Evolutionary conservation across 768 basidiomycete genomes (phyloP).

Genomic region (Suillus subaureus): DNA sequence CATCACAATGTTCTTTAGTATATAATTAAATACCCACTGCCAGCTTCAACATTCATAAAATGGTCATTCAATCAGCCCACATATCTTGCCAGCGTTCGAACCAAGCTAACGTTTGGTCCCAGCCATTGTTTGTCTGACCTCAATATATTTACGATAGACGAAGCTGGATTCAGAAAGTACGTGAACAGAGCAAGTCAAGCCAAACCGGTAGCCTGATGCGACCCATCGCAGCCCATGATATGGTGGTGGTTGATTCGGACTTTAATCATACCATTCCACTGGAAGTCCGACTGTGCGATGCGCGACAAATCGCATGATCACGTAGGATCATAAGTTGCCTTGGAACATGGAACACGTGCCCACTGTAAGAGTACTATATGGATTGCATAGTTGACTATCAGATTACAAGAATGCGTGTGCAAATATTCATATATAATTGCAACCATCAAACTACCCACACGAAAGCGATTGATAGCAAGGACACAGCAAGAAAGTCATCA

Average conservation of each 20-base stretch:
- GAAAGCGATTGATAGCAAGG: neutral
- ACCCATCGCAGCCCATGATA: neutral
- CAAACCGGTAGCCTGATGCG: neutral
- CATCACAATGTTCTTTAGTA: too few relatives aligned
- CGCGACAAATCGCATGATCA: neutral
- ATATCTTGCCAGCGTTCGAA: too few relatives aligned
- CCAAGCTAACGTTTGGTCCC: too few relatives aligned
- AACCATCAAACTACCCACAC: neutral
- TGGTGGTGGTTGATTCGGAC: neutral
- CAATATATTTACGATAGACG: too few relatives aligned
- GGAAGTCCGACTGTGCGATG: neutral
- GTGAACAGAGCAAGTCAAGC: neutral
- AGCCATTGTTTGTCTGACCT: too few relatives aligned
- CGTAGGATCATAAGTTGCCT: neutral
- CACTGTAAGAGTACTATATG: neutral
- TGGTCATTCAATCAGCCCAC: too few relatives aligned
- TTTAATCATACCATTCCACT: neutral
- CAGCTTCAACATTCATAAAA: too few relatives aligned
- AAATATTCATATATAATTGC: neutral
- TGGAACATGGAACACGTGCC: neutral
- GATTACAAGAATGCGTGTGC: neutral
- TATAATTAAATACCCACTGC: too few relatives aligned
- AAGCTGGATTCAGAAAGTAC: too few relatives aligned
- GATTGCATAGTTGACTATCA: neutral
- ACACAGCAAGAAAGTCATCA: neutral